Evolutionary conservation across 78 protist species (phyloP).

Genomic region (Speleostelium caveatum): DNA sequence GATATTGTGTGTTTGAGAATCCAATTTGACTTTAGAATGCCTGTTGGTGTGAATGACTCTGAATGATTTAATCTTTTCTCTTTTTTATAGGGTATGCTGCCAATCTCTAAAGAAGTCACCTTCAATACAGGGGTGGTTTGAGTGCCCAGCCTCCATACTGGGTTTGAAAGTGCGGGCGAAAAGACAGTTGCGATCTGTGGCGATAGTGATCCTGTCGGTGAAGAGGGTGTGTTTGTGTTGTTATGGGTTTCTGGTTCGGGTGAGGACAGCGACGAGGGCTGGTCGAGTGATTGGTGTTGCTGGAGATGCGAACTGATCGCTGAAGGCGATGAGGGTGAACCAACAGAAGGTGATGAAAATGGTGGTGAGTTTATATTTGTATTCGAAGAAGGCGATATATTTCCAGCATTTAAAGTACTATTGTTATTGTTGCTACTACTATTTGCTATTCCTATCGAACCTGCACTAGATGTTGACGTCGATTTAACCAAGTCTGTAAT

Average conservation of each 20-base stretch:
- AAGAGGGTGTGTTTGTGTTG: not conserved
- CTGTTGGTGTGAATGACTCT: slow-evolving; percentile 21
- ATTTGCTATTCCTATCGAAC: not conserved
- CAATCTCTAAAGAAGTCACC: slow-evolving; percentile 13
- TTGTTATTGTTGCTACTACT: not conserved
- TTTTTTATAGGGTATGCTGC: slow-evolving; percentile 36
- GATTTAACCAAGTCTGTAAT: slow-evolving; percentile 6
- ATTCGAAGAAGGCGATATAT: too few species aligned
- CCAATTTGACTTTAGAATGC: slow-evolving; percentile 69
- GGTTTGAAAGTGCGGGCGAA: slow-evolving; percentile 1
- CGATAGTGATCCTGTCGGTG: slow-evolving; percentile 11
- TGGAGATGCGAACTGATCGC: not conserved
- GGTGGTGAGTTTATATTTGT: not conserved
- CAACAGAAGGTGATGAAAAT: slow-evolving; percentile 4
- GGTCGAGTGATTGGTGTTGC: not conserved
- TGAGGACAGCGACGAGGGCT: not conserved
- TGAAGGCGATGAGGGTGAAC: not conserved
- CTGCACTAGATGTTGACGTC: not conserved
- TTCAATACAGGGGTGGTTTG: slow-evolving; percentile 13
- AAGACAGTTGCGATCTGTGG: not conserved
- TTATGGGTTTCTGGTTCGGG: not conserved
- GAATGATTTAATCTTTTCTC: slow-evolving; percentile 33
- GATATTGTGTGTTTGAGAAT: slow-evolving; percentile 63
- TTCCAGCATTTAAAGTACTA: too few species aligned
- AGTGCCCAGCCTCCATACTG: slow-evolving; percentile 55